Evolutionary conservation across 176 grass and related monocot species (phyloP), one percentile per base, ranked within the genome.

Genomic region (Ampelocalamus luodianensis): DNA sequence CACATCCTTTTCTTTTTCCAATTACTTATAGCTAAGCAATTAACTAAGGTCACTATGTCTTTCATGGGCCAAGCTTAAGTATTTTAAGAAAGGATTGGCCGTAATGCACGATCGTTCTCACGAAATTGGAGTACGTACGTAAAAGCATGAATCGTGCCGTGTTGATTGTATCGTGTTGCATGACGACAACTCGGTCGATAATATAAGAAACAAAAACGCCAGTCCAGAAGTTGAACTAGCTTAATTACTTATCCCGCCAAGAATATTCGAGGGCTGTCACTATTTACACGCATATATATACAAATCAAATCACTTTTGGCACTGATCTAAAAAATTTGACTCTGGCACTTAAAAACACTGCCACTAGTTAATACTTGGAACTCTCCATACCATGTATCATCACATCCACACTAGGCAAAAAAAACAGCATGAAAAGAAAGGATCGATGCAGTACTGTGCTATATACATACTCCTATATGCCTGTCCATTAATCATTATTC

Each of bases 231-330:
- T 45, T 34, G 3, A 29, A 20, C 15, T 32, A 65, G 22, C 46
- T 18, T 54, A 6, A 5, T 54, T 18, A 61, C 22, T 11, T 50
- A 10, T 12, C 24, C 54, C 14, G 24, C 8, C 17, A 65, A 32
- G 43, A 65, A 79, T 79, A 79, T 79, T 79, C 26, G 23, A 32
- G 15, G 15, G 20, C 69, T 48, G 10, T 49, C 60, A 48, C 26
- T 46, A 5, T 1, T 22, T 5, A 79, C 23, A 7, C 26, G 65
- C 23, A 7, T n/a, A 6, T 3, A 4, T 54, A 54, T 54, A 55
- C 17, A 20, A 7, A 58, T 58, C 20, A 58, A 58, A 58, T n/a
- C 54, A 58, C 54, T 58, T n/a, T 58, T 58, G 20, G 0, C 18
- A n/a, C 55, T 22, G 2, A 34, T 34, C 32, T 34, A 34, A 34